Conservation (phyloP, 2,329 filamentous ascomycete species). For the Xylariaceae sp. region DNA sequence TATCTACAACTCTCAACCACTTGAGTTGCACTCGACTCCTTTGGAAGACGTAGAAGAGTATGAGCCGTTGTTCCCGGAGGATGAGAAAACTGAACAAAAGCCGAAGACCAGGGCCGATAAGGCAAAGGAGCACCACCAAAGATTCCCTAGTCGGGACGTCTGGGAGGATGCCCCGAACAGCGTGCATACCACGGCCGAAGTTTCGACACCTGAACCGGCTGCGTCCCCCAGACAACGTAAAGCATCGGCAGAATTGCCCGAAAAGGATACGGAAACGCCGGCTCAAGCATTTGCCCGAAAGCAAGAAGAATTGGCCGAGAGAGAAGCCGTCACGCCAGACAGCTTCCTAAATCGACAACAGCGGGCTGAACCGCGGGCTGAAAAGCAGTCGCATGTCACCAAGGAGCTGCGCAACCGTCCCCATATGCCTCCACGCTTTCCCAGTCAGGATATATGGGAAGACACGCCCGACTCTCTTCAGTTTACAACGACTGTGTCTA, state of each 20-base stretch:
- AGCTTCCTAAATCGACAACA: conserved; percentile 50
- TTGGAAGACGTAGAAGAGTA: conserved; percentile 90
- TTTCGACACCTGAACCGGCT: conserved; percentile 69
- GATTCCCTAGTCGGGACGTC: conserved; percentile 89
- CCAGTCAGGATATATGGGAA: conserved; percentile 91
- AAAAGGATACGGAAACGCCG: conserved; percentile 47
- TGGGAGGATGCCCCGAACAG: conserved; percentile 96
- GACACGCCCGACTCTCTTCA: conserved; percentile 80
- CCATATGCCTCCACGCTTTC: conserved; percentile 65
- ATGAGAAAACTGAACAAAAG: conserved; percentile 47
- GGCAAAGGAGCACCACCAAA: conserved; percentile 52
- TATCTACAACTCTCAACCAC: conserved; percentile 51
- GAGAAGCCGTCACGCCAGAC: conserved; percentile 42
- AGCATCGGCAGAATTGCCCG: conserved; percentile 32
- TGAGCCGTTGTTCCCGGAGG: conserved; percentile 86
- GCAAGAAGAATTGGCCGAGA: conserved; percentile 60
- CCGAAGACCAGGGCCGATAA: conserved; percentile 39
- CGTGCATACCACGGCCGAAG: conserved; percentile 70
- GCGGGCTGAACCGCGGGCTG: conserved; percentile 43
- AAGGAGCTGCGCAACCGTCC: conserved; percentile 46
- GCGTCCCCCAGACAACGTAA: conserved; percentile 37
- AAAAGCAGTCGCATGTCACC: conserved; percentile 45
- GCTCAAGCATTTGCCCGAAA: conserved; percentile 61
- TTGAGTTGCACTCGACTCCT: conserved; percentile 59
- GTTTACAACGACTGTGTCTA: conserved; percentile 67